Percentiles rank a stretch among this genome's conserved stretches.
phyloP scores from a whole-genome alignment of 495 filamentous ascomycete genomes.

The Glonium stellatum region DNA sequence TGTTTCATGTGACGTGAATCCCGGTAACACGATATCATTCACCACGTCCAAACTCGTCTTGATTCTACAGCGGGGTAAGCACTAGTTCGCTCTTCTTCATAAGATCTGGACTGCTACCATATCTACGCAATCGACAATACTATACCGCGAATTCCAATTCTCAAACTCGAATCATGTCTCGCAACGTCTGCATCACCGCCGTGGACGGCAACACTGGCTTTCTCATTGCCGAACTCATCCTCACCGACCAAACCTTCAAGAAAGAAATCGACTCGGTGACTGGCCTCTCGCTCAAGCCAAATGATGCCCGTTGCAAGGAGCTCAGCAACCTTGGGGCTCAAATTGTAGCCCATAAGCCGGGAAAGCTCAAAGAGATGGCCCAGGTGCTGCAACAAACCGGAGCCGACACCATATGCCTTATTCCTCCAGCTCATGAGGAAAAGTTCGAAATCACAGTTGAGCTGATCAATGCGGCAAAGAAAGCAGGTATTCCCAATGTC shows the following conservation, averaged over 20 bases:
- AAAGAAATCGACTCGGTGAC: slow-evolving; percentile 38
- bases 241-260: slow-evolving; percentile 42
- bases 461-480: slow-evolving; percentile 45
- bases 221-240: slow-evolving; percentile 48
- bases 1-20: no score
- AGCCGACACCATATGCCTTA: slow-evolving; percentile 48
- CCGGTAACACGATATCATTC: no score
- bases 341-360: slow-evolving; percentile 34
- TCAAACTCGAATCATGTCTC: slow-evolving; percentile 14
- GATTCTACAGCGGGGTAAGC: no score
- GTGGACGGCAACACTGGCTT: slow-evolving; percentile 51
- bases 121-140: no score
- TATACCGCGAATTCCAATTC: not conserved
- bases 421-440: slow-evolving; percentile 45
- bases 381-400: slow-evolving; percentile 38
- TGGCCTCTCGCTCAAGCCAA: slow-evolving; percentile 35
- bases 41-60: no score
- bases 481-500: no score
- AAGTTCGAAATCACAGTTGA: slow-evolving; percentile 48
- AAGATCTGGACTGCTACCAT: no score
- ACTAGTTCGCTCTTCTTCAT: not conserved
- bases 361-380: slow-evolving; percentile 39
- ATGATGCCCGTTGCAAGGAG: slow-evolving; percentile 2
- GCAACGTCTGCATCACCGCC: slow-evolving; percentile 48
- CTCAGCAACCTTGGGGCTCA: slow-evolving; percentile 7